Evolutionary conservation across 2,329 filamentous ascomycete species (phyloP), one percentile per base, ranked within the genome.

Genomic region (Fusarium denticulatum): DNA sequence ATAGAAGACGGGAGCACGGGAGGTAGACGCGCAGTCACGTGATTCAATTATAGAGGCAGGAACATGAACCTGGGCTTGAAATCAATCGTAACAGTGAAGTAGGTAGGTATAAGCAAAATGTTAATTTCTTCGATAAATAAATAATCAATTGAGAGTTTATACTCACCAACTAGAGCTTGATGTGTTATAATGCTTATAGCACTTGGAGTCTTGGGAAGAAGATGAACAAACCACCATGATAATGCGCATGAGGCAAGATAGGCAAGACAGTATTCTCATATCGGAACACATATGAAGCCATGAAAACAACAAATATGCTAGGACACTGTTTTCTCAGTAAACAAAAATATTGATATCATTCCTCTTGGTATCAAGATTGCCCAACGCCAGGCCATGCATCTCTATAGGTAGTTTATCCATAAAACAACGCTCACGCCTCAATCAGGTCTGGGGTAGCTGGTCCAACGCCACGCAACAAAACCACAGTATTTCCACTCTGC

Each of bases 401-500:
- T 64, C 57, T 67, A 65, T 73, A 43, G 42, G 55, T 60, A 43
- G 40, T 52, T 46, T 55, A 34, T 50, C 30, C 20, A 56, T 32
- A 64, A 64, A 52, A 50, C 22, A 67, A 34, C 37, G 28, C 30
- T 75, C 62, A 78, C 43, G 49, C 65, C 24, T 92, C 88, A 69
- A 95, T 93, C 76, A 95, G 82, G 81, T 94, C 91, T 26, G 91
- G 91, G 15, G 72, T 72, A 62, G 93, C 89, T n/a, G 92, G 89
- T 2, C 94, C 94, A 59, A 98, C 92, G 0, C 96, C 96, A 70
- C 96, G 88, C 60, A 99, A 79, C 77, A 99, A 80, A 30, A 98
- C 95, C 72, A 99, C 90, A 16, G 95, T 98, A 80, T 99, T 96
- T 3, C 96, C 96, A 75, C 89, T 95, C 73, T 90, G 89, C 66